A percentile compares a stretch with the other conserved stretches of the same genome.
Evolutionary conservation across 805 yeast genomes (phyloP).

Genomic region (Saccharomycopsis malanga): DNA sequence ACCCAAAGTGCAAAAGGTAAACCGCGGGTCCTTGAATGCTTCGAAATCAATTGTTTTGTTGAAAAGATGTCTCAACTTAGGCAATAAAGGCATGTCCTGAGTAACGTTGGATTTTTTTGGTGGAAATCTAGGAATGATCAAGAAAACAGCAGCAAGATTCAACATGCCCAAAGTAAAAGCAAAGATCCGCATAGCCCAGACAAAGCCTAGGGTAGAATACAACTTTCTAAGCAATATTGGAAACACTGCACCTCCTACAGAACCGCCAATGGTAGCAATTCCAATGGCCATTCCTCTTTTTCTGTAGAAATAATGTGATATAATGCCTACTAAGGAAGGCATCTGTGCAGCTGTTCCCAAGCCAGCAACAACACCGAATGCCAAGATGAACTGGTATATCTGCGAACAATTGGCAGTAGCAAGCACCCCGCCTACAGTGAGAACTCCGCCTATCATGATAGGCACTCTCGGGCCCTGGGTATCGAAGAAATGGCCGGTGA

Average conservation of each 20-base stretch:
- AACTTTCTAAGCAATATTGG: conserved; percentile 41
- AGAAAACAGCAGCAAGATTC: conserved; percentile 23
- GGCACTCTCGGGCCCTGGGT: conserved; percentile 36
- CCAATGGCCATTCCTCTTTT: conserved; percentile 41
- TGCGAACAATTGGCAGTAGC: conserved; percentile 38
- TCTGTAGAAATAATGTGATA: conserved; percentile 39
- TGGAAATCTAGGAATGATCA: conserved; percentile 32
- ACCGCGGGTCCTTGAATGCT: conserved; percentile 40
- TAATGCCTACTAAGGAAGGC: conserved; percentile 37
- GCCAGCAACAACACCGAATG: conserved; percentile 44
- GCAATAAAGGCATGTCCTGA: neutral
- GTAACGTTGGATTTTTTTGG: neutral
- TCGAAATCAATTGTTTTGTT: conserved; percentile 11
- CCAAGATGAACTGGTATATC: conserved; percentile 46
- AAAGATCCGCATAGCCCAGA: conserved; percentile 47
- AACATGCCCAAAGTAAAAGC: conserved; percentile 31
- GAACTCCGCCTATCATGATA: conserved; percentile 33
- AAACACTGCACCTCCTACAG: conserved; percentile 44
- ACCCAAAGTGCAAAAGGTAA: conserved; percentile 36
- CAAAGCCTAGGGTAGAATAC: conserved; percentile 39
- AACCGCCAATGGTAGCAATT: conserved; percentile 43
- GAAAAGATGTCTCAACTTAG: conserved; percentile 5
- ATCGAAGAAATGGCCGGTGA: conserved; percentile 43
- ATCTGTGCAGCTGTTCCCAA: conserved; percentile 38
- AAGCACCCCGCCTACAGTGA: conserved; percentile 35